Base-by-base conservation (phyloP, 2,329 filamentous ascomycete species). In the Colletotrichum tamarilloi region DNA sequence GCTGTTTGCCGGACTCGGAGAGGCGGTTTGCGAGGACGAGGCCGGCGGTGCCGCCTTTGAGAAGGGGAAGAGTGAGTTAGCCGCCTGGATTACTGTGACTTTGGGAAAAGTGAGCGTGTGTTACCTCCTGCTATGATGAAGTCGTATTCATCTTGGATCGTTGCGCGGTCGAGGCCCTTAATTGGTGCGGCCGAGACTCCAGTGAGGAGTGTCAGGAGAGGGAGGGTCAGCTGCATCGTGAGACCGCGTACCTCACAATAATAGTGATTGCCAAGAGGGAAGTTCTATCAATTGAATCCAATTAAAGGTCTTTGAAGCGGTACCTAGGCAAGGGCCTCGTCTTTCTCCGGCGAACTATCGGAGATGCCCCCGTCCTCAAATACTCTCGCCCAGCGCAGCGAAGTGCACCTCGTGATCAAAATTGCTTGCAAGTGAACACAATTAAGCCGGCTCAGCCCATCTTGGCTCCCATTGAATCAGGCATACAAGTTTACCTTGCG, bases 1-100 rank as follows among this genome's bases (percentile, higher is more conserved):
- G 72, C 56, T 76, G 68, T 46, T 75, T 75, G 16, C 76, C 76
- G 8, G 76, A 76, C 60, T 78, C 77, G 53, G 73, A 74, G 26
- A 78, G 73, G 4, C 77, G 75, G 66, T 78, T 77, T 3, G 76
- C 77, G 8, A 78, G 74, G 12, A 78, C 77, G 6, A 78, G 74
- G n/a, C 77, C 77, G 24, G 77, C 77, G 5, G 77, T 78, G 56
- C 77, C 77, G 38, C 77, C 76, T 76, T 56, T 22, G 57, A 30
- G n/a, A 7, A 26, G 11, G 53, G 5, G 12, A 16, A 16, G 1
- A 22, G 28, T 22, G 22, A 24, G 26, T 53, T 11, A n/a, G 38
- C 22, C 42, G 38, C 11, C 14, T 28, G 16, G 1, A 6, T 9
- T 19, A 11, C 14, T 22, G 30, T 22, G 46, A 12, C 6, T 0